phyloP scores from a whole-genome alignment of 805 yeast genomes.

The Saccharomyces paradoxus region DNA sequence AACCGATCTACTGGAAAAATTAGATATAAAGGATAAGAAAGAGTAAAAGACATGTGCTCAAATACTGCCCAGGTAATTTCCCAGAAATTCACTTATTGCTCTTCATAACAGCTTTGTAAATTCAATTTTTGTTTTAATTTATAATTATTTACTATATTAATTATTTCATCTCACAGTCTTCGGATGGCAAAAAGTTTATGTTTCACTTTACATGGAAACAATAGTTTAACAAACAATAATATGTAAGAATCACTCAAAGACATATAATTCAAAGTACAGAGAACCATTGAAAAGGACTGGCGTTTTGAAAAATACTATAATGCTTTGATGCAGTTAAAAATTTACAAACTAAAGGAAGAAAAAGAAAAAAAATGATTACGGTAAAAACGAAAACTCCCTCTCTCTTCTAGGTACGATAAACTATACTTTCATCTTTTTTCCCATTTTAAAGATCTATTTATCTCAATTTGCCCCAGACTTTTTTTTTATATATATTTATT shows the following conservation, averaged over 20 bases:
- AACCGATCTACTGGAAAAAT: background rate
- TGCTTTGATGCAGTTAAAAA: background rate
- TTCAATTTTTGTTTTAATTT: background rate
- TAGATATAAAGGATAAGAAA: background rate
- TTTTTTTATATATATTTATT: background rate
- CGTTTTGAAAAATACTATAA: background rate
- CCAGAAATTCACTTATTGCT: background rate
- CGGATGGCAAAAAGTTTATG: background rate
- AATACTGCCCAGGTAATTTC: background rate
- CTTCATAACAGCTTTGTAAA: background rate
- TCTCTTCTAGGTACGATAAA: background rate
- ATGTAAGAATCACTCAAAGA: background rate
- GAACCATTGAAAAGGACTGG: background rate
- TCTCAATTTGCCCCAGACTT: background rate
- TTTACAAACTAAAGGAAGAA: background rate
- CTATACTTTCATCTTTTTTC: background rate
- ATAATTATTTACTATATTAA: background rate
- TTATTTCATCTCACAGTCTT: background rate
- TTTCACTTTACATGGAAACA: background rate
- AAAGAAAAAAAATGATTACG: background rate
- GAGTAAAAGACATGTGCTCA: background rate
- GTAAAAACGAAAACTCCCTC: background rate
- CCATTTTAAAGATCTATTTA: background rate
- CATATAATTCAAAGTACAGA: too few relatives aligned
- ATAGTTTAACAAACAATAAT: background rate